Conservation (phyloP, 768 basidiomycete genomes). For the Tricholomella constricta region DNA sequence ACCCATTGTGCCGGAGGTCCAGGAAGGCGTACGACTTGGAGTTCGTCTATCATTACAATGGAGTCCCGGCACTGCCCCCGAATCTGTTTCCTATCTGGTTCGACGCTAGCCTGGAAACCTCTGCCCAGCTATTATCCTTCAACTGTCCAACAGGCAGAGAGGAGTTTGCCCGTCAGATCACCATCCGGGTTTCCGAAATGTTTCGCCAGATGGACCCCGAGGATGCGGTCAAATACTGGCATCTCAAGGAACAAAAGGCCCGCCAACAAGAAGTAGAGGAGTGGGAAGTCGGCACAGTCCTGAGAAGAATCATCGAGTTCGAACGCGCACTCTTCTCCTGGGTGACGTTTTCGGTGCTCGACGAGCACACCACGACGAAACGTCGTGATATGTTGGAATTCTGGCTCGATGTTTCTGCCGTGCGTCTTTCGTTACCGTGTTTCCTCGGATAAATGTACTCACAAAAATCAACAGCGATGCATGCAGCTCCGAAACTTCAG, state of each 20-base stretch:
- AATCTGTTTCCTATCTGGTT: conserved; percentile 12
- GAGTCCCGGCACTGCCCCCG: background rate
- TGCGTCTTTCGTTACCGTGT: conserved; percentile 24
- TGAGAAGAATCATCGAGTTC: conserved; percentile 33
- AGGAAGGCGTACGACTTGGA: conserved; percentile 17
- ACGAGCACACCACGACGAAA: conserved; percentile 12
- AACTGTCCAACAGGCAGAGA: conserved; percentile 36
- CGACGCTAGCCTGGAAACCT: conserved; percentile 24
- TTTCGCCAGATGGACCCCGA: conserved; percentile 44
- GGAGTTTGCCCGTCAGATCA: conserved; percentile 49
- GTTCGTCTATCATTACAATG: conserved; percentile 9
- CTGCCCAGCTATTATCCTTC: conserved; percentile 34
- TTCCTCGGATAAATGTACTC: background rate
- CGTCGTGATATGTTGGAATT: conserved; percentile 37
- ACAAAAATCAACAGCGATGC: conserved; percentile 37
- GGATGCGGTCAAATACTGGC: conserved; percentile 43
- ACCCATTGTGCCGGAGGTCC: conserved; percentile 10
- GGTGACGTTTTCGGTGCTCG: conserved; percentile 38
- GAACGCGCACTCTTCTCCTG: conserved; percentile 41
- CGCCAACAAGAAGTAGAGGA: conserved; percentile 15
- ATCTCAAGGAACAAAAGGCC: conserved; percentile 20
- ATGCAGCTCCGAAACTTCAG: conserved; percentile 48
- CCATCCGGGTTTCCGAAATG: conserved; percentile 35
- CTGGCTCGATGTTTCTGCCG: conserved; percentile 48
- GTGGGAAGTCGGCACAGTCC: conserved; percentile 30